These are phyloP conservation scores for Curvularia spicifera DNA, from an alignment of 2,329 filamentous ascomycete genomes.

Conservation along the genomic window DNA sequence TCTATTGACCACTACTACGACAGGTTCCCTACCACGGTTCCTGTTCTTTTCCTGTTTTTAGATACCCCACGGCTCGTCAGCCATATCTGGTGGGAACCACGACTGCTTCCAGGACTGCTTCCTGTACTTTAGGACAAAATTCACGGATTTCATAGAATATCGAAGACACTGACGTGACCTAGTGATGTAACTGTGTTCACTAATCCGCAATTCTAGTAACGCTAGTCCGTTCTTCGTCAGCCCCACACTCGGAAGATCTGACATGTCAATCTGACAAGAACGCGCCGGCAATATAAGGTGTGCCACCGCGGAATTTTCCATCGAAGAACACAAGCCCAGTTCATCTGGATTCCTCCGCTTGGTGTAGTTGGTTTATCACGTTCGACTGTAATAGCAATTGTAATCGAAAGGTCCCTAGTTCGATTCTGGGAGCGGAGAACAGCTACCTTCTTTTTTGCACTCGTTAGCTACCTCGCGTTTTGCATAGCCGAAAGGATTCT, in stretches of 20 bases:
- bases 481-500: not conserved
- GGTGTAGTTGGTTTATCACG: conserved; percentile 48
- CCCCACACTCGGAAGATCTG: not conserved
- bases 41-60: conserved; percentile 21
- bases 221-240: not conserved
- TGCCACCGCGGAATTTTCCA: not conserved
- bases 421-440: conserved; percentile 44
- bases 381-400: conserved; percentile 46
- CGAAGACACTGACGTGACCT: not conserved
- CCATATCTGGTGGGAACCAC: conserved; percentile 10
- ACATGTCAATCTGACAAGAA: not conserved
- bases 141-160: not conserved
- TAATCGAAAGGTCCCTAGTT: conserved; percentile 45
- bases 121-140: not conserved
- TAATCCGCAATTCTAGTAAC: not conserved
- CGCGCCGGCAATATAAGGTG: not conserved
- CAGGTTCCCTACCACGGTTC: conserved; percentile 12
- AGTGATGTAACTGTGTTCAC: not conserved
- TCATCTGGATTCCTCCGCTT: conserved; percentile 32
- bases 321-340: conserved; percentile 27
- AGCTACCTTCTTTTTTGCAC: conserved; percentile 13
- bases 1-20: too few relatives aligned
- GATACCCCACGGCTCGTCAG: conserved; percentile 34
- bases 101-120: not conserved
- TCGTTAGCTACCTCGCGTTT: not conserved